Base-by-base conservation (phyloP, 1,139 yeast species). In the Suhomyces ambrosiae region DNA sequence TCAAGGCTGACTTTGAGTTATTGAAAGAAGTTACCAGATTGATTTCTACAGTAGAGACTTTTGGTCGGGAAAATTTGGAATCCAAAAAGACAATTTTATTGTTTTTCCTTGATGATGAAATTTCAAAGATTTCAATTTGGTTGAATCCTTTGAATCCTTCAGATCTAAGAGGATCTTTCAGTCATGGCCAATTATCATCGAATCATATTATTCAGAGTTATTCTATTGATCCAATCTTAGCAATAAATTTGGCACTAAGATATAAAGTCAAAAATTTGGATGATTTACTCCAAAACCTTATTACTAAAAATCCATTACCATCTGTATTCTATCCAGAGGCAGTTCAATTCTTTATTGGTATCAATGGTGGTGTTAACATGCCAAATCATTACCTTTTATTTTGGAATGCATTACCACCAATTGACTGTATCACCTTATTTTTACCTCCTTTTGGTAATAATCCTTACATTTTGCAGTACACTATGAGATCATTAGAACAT, bases 401-500 rank as follows among this genome's bases (percentile, higher is more conserved):
- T 56, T 88, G 95, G 92, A 71, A 74, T 23, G 80, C 90, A 1
- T 78, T 85, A 24, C 72, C 88, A 10, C 97, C 98, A 7, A 74
- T 92, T 38, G 92, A 87, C 53, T 80, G 96, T 2, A 88, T 92
- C 50, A 86, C 86, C 41, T 71, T 88, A 50, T 89, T 94, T 57
- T 69, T 86, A 50, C 96, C 96, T 3, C 81, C 83, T 18, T 82
- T 76, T 60, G 82, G 84, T 18, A 68, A 70, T 25, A 79, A 86
- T 52, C 80, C 95, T 0, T 75, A 71, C 49, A 68, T 87, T 22
- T 65, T 88, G 42, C 99, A 94, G 60, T 92, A 82, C 56, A 84
- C 96, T 21, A 86, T 92, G 85, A 75, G 96, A 49, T 86, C 97
- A 0, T 68, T 94, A 47, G 96, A 90, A 60, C 74, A 81, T 22